phyloP scores from a whole-genome alignment of 371 early-diverging fungal species.

The Mortierella sp. region DNA sequence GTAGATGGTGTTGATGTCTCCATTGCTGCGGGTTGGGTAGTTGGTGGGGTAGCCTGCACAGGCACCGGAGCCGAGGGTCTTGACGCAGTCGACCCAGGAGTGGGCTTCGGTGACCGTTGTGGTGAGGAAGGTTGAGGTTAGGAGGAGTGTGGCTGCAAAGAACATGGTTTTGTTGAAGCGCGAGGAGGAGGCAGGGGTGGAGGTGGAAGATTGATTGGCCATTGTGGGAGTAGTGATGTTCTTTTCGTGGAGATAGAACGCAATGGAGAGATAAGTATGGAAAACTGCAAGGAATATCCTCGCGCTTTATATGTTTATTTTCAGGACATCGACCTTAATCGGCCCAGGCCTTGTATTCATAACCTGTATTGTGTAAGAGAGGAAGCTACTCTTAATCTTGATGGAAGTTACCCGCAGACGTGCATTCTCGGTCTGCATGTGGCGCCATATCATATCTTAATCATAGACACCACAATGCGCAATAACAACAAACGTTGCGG shows the following conservation, averaged over 20 bases:
- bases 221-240: neutral
- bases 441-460: neutral
- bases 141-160: conserved; percentile 12
- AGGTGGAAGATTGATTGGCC: conserved; percentile 1
- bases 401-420: neutral
- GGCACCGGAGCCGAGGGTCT: conserved; percentile 51
- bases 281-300: neutral
- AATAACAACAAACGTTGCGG: neutral
- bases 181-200: neutral
- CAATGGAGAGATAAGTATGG: neutral
- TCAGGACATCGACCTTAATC: neutral
- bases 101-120: conserved; percentile 46
- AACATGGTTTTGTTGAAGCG: neutral
- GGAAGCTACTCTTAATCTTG: neutral
- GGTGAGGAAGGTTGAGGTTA: conserved; percentile 17
- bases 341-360: neutral
- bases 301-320: neutral
- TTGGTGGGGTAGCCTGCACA: conserved; percentile 65
- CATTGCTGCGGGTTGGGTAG: conserved; percentile 63
- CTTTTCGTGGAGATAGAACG: neutral
- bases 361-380: neutral
- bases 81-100: conserved; percentile 70
- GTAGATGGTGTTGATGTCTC: conserved; percentile 62
- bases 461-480: neutral
- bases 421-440: neutral